Evolutionary conservation across 345 rosid species (phyloP), one percentile per base, ranked within the genome.

Genomic region (Microcos paniculata): DNA sequence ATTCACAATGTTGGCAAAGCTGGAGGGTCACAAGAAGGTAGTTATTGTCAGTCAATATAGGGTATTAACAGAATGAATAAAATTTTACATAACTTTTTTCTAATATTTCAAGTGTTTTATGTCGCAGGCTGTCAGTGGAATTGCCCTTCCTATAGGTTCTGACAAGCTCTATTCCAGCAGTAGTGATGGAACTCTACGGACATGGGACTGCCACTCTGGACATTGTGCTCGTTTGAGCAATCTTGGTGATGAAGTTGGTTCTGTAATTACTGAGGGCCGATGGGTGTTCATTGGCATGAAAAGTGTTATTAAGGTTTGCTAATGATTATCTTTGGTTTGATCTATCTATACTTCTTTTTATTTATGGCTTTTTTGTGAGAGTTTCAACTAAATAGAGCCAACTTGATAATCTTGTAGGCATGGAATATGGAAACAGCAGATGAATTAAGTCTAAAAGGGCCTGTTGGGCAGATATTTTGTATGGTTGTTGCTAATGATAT

Each of bases 221-320:
- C 11, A 77, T 49, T 81, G 87, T 74, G 71, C 67, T 13, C 56
- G 76, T 1, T 74, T 70, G 24, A 71, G 76, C 48, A 80, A 85
- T 71, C 77, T 88, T 67, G 80, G 83, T 48, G 85, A 79, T 4
- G 85, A 80, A 80, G 84, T 87, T 73, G 89, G 90, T 11, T 87
- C 82, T 57, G 70, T 90, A 57, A 82, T 83, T 4, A 83, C 81
- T 35, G 90, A 85, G 76, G 92, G 90, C n/a, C 75, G 84, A 10
- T 90, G 97, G 97, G 81, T 88, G 13, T 90, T 91, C 68, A 68
- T 85, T 33, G 92, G 92, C 80, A 73, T 91, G 77, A 88, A 80
- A 19, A 82, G 87, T 71, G 74, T 70, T 6, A 76, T 91, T n/a
- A 88, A 89, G 91, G 93, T 85, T 46, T 56, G 73, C 62, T 79